Evolutionary conservation across 1,139 yeast species (phyloP), one percentile per base, ranked within the genome.

Genomic region (Wickerhamiella pararugosa): DNA sequence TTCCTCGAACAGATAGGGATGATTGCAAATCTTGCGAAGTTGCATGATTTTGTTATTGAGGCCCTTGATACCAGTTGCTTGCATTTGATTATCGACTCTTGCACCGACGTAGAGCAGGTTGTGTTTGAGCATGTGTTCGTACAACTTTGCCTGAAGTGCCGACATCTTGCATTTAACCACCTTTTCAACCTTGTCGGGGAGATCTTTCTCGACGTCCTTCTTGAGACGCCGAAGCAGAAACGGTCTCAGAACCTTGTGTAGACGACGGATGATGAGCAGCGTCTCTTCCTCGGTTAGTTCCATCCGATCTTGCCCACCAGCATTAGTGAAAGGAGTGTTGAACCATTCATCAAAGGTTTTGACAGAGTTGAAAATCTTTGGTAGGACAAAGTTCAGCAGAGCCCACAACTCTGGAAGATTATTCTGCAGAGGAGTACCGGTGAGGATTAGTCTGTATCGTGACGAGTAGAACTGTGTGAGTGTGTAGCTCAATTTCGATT

Each of bases 321-420:
- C 81, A 56, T 83, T 90, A 3, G 96, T 96, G 64, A 90, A 90
- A 5, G 98, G 98, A 0, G 98, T 90, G 59, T 90, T 90, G 61
- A 90, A 90, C 98, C 98, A 90, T 57, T 90, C 98, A 59, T 90
- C 97, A 60, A 90, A 90, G 5, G 96, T 82, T 57, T 90, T 87
- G n/a, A 87, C 96, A 8, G 97, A 90, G 60, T 90, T 90, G 73
- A 90, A 90, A 61, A 90, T 84, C 59, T 86, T 84, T 9, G 98
- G 98, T 47, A 90, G 69, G 11, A 87, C 98, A 58, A 90, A 90
- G 62, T 90, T 90, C 50, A 90, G 71, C 56, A 90, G 67, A 0
- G 98, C 96, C 98, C 98, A 90, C 48, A 90, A 69, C 63, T 90
- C 98, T 1, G 98, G 98, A 49, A 90, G 70, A 56, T 87, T 87